Evolutionary conservation across 1,284 basidiomycete species (phyloP), one percentile per base, ranked within the genome.

Genomic region (Apiotrichum gamsii): DNA sequence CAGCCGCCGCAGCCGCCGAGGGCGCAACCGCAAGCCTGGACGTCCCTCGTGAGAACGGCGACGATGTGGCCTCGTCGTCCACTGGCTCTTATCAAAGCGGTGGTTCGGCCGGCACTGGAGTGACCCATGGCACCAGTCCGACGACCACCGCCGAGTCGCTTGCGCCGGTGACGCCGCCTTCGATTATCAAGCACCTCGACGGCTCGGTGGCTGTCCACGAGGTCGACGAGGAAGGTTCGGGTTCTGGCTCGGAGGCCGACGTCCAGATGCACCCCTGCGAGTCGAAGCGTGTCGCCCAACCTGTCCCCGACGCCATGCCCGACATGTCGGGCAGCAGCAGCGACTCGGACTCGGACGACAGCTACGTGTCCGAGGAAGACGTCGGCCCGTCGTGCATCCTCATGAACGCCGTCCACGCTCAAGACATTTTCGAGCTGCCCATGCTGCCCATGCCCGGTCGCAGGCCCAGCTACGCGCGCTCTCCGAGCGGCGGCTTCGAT

Each of bases 191-290:
- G 31, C 33, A 41, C 11, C 21, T 34, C 8, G 29, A 25, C n/a
- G 36, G 37, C 25, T 30, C 21, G 28, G 31, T 35, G n/a, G 32
- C 35, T 16, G 36, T 45, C 47, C 23, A 43, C 8, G 52, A 54
- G 21, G 46, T 40, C 11, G 40, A 36, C n/a, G 38, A 43, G 8
- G 45, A 46, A 21, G 39, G 42, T 15, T 18, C 32, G 13, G n/a
- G n/a, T n/a, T n/a, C n/a, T n/a, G 25, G 25, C 25, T 19, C 34
- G 11, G 18, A 42, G 9, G 49, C 49, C 30, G 64, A 71, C 39
- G 69, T 71, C 16, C 55, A 60, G 23, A 71, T 71, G 69, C 69
- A 71, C 52, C 69, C 69, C 0, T 59, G 56, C 47, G 59, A 68
- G 20, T 59, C 65, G 30, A 69, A 65, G 49, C 56, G 62, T 18